Evolutionary conservation across 768 basidiomycete genomes (phyloP).

Genomic region (Hygrocybe punicea): DNA sequence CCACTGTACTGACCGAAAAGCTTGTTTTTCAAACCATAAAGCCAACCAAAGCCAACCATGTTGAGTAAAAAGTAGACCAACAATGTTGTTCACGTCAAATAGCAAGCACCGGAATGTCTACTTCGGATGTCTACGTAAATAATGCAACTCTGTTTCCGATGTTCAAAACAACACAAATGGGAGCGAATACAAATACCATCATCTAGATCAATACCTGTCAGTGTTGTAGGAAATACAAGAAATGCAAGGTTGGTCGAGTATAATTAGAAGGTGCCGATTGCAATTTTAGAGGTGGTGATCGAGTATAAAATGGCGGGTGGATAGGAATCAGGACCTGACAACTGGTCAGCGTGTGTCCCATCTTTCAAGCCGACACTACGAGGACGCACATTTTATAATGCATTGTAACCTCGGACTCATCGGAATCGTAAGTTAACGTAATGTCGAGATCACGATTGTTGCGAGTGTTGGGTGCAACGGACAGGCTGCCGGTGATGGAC

Average conservation of each 20-base stretch:
- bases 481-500: constrained; percentile 63
- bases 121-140: too few relatives aligned
- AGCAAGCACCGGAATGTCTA: too few relatives aligned
- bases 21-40: too few relatives aligned
- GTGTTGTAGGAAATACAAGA: background rate
- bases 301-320: constrained; percentile 17
- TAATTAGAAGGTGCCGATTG: background rate
- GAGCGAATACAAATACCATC: too few relatives aligned
- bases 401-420: constrained; percentile 41
- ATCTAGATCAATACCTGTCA: background rate
- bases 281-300: background rate
- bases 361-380: constrained; percentile 14
- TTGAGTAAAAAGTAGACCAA: too few relatives aligned
- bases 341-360: constrained; percentile 44
- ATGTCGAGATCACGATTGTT: constrained; percentile 98
- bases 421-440: constrained; percentile 62
- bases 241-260: background rate
- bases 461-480: constrained; percentile 83
- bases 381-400: constrained; percentile 82
- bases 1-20: too few relatives aligned
- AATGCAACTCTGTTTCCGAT: too few relatives aligned
- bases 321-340: constrained; percentile 49
- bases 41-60: too few relatives aligned
- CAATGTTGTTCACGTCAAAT: too few relatives aligned
- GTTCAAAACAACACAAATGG: background rate